These are phyloP conservation scores for Eragrostis tef DNA, from an alignment of 202 grass and related monocot genomes.

Conservation along the genomic window DNA sequence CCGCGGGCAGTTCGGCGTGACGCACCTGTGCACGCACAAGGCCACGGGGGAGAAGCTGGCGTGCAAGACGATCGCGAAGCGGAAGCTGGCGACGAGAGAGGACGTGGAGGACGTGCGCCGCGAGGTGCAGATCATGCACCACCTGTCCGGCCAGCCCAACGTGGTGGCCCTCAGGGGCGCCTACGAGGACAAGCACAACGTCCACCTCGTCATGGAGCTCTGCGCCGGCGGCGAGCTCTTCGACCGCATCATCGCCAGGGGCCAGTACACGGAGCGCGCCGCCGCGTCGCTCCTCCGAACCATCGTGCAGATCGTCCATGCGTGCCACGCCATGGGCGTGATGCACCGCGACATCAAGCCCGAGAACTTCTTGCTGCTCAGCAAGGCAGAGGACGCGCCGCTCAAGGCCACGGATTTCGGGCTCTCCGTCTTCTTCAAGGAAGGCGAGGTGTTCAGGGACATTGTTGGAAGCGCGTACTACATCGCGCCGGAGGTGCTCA, in stretches of 20 bases:
- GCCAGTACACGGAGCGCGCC: constrained; percentile 81
- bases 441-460: constrained; percentile 77
- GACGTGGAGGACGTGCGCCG: constrained; percentile 76
- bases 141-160: constrained; percentile 72
- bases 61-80: constrained; percentile 86
- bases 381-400: constrained; percentile 63
- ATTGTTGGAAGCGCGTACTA: constrained; percentile 89
- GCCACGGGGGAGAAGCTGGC: constrained; percentile 69
- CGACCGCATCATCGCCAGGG: constrained; percentile 79
- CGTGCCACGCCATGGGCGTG: constrained; percentile 82
- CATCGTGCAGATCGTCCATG: constrained; percentile 71
- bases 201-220: constrained; percentile 96
- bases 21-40: constrained; percentile 78
- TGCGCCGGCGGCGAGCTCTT: constrained; percentile 95
- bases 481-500: constrained; percentile 90
- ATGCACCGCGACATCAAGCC: constrained; percentile 73
- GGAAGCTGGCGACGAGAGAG: constrained; percentile 66
- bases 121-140: constrained; percentile 92
- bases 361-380: constrained; percentile 65
- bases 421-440: constrained; percentile 84
- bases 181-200: constrained; percentile 85
- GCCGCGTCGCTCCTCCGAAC: constrained; percentile 65
- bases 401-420: constrained; percentile 89
- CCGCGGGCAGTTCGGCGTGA: constrained; percentile 83
- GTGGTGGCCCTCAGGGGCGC: constrained; percentile 66